These are phyloP conservation scores for Dictyophora rubrovolvata DNA, from an alignment of 768 basidiomycete genomes.

Conservation along the genomic window DNA sequence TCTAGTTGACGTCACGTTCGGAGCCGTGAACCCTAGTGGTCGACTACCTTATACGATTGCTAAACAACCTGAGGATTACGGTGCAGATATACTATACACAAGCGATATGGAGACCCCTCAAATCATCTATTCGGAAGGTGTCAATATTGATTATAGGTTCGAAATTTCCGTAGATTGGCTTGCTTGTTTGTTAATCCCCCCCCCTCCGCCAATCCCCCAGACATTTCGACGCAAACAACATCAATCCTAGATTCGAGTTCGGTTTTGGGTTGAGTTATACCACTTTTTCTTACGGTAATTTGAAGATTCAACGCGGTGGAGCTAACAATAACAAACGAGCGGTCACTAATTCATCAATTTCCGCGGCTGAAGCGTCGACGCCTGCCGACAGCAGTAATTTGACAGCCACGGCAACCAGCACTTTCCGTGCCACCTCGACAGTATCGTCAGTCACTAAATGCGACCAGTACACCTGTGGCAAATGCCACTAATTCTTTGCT, in stretches of 20 bases:
- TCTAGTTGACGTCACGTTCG: conserved; percentile 64
- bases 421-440: too few relatives aligned
- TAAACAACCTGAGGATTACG: conserved; percentile 47
- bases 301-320: conserved; percentile 29
- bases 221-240: conserved; percentile 54
- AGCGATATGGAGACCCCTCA: conserved; percentile 28
- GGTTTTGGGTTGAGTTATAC: conserved; percentile 88
- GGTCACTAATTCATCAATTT: not conserved
- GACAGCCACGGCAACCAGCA: too few relatives aligned
- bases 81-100: conserved; percentile 36
- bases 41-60: conserved; percentile 71
- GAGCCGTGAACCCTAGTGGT: conserved; percentile 57
- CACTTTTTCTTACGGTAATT: conserved; percentile 56
- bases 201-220: conserved; percentile 26
- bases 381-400: not conserved
- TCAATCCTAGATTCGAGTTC: conserved; percentile 48
- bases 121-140: conserved; percentile 50
- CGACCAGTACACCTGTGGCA: conserved; percentile 21
- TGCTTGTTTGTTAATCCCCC: conserved; percentile 17
- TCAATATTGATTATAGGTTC: conserved; percentile 18
- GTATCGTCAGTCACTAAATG: too few relatives aligned
- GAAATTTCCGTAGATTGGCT: conserved; percentile 8
- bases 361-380: not conserved
- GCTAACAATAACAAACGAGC: conserved; percentile 16
- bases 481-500: not conserved